These are phyloP conservation scores for Sphaerobolus stellatus DNA, from an alignment of 1,284 basidiomycete species.

Conservation along the genomic window DNA sequence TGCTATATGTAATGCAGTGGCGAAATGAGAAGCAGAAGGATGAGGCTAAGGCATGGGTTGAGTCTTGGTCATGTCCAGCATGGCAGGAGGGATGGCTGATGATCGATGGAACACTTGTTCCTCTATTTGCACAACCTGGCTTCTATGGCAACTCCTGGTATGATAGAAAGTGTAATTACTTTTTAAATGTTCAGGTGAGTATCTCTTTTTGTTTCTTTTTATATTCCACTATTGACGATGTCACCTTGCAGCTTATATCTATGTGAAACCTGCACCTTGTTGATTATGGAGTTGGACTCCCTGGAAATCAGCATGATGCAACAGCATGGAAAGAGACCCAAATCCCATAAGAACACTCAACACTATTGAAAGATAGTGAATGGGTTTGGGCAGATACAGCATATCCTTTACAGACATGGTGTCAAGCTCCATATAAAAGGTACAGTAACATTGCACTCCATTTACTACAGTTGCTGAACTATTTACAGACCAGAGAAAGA, in stretches of 20 bases:
- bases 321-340: conserved; percentile 31
- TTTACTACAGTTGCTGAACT: no score
- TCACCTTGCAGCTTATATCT: no score
- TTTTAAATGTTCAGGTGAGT: no score
- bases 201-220: no score
- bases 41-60: conserved; percentile 25
- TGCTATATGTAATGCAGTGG: no score
- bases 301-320: conserved; percentile 35
- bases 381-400: conserved; percentile 38
- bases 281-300: conserved; percentile 29
- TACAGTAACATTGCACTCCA: no score
- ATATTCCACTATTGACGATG: no score
- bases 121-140: conserved; percentile 25
- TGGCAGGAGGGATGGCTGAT: conserved; percentile 34
- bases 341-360: conserved; percentile 21
- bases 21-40: conserved; percentile 22
- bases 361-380: conserved; percentile 25
- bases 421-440: conserved; percentile 24
- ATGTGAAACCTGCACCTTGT: conserved; percentile 33
- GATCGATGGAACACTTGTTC: conserved; percentile 35
- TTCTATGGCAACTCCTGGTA: conserved; percentile 32
- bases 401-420: conserved; percentile 30
- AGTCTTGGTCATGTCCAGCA: conserved; percentile 25
- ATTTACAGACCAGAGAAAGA: conserved; percentile 26
- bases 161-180: no score